These are phyloP conservation scores for Paracoccidioides lutzii DNA, from an alignment of 2,329 filamentous ascomycete genomes.

Conservation along the genomic window DNA sequence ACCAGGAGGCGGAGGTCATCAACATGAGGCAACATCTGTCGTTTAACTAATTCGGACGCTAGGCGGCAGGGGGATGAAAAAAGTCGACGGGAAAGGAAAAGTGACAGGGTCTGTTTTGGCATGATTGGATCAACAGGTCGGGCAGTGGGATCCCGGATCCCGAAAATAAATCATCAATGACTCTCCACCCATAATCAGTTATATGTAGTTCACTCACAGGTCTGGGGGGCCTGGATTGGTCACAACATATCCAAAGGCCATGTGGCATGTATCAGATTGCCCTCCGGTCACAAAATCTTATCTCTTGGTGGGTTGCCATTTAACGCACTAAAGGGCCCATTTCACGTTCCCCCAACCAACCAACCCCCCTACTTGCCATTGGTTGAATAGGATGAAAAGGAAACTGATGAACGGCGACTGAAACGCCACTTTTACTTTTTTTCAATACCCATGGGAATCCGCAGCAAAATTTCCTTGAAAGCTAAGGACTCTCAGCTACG, in stretches of 20 bases:
- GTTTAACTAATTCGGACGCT: neutral
- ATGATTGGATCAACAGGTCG: neutral
- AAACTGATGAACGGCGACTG: neutral
- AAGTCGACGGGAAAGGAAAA: neutral
- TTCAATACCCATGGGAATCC: neutral
- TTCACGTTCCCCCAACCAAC: neutral
- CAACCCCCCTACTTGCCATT: neutral
- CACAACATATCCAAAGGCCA: neutral
- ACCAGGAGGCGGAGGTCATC: neutral
- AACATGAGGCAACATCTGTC: neutral
- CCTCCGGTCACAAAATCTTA: neutral
- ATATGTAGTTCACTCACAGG: neutral
- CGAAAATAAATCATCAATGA: neutral
- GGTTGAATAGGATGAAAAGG: neutral
- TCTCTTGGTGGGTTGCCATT: neutral
- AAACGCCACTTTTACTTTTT: neutral
- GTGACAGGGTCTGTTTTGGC: neutral
- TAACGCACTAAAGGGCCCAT: too few relatives aligned
- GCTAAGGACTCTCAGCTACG: too few relatives aligned
- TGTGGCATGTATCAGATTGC: slow-evolving; percentile 1
- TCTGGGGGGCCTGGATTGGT: neutral
- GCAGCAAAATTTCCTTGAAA: neutral
- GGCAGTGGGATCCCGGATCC: neutral
- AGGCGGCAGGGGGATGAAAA: neutral
- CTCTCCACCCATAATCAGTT: neutral